Evolutionary conservation across 176 grass and related monocot genomes (phyloP).

Genomic region (Zea luxurians): DNA sequence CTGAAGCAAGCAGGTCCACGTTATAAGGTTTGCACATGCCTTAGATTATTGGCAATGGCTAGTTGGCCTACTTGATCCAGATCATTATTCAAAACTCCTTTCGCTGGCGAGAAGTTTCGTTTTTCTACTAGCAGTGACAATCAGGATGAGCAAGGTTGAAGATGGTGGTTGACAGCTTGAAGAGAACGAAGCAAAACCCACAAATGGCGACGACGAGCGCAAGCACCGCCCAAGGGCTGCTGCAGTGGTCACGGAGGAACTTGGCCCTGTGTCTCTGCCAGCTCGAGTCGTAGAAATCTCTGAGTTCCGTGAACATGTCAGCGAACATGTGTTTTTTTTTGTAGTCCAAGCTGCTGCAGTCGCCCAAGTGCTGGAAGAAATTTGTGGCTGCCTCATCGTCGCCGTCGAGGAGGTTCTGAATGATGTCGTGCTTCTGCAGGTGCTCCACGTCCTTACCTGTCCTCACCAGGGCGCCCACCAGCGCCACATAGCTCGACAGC

Average conservation of each 20-base stretch:
- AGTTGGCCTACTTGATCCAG: too few relatives aligned
- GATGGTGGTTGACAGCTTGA: neutral
- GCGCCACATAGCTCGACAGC: constrained; percentile 15
- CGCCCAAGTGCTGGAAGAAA: neutral
- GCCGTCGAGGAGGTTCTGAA: neutral
- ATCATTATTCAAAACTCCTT: too few relatives aligned
- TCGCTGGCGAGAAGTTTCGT: too few relatives aligned
- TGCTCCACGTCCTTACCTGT: neutral
- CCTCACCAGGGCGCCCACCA: neutral
- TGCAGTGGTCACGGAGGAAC: constrained; percentile 14
- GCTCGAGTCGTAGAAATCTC: neutral
- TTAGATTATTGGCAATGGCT: too few relatives aligned
- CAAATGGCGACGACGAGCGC: neutral
- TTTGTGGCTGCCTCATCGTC: neutral
- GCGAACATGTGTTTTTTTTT: neutral
- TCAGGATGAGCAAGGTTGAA: neutral
- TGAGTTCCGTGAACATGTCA: neutral
- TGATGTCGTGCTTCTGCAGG: neutral
- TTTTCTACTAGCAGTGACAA: neutral
- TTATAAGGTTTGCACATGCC: too few relatives aligned
- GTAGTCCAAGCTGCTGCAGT: constrained; percentile 8
- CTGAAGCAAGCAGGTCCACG: too few relatives aligned
- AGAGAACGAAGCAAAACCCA: neutral
- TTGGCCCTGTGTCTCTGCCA: constrained; percentile 19
- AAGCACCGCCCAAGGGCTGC: constrained; percentile 8